Evolutionary conservation across 2,329 filamentous ascomycete genomes (phyloP).

Genomic region (Aureobasidium sp.): DNA sequence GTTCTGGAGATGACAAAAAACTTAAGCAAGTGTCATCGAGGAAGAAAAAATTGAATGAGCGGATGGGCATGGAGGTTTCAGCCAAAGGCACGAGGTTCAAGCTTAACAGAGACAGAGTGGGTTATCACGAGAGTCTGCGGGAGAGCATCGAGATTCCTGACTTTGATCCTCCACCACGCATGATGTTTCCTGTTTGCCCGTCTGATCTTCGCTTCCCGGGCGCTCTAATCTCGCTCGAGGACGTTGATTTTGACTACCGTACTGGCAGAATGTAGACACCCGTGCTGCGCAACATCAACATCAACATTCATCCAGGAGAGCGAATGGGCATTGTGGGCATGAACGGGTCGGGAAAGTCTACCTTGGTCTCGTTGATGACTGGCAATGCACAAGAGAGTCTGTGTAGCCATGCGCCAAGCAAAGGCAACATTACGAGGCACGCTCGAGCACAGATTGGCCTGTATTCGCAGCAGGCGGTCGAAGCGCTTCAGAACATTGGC

Average conservation of each 20-base stretch:
- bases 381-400: background rate
- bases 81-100: conserved; percentile 71
- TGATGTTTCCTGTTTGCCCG: conserved; percentile 42
- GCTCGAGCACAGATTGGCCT: conserved; percentile 59
- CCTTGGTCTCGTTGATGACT: conserved; percentile 63
- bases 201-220: background rate
- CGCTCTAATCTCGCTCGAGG: conserved; percentile 64
- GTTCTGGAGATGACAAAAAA: conserved; percentile 76
- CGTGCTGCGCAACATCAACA: conserved; percentile 55
- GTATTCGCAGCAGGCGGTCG: conserved; percentile 74
- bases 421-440: conserved; percentile 58
- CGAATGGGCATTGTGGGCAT: conserved; percentile 69
- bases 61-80: conserved; percentile 68
- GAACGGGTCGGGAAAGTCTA: conserved; percentile 78
- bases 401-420: conserved; percentile 37
- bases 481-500: conserved; percentile 55
- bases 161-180: conserved; percentile 50
- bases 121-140: conserved; percentile 51
- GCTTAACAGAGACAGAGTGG: conserved; percentile 64
- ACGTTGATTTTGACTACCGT: conserved; percentile 58
- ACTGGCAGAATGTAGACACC: conserved; percentile 27
- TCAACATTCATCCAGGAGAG: conserved; percentile 67
- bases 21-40: conserved; percentile 76
- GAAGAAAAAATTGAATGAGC: conserved; percentile 76
- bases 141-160: conserved; percentile 65